These are phyloP conservation scores for Mucor velutinosus DNA, from an alignment of 371 early-diverging fungal genomes.

Conservation along the genomic window DNA sequence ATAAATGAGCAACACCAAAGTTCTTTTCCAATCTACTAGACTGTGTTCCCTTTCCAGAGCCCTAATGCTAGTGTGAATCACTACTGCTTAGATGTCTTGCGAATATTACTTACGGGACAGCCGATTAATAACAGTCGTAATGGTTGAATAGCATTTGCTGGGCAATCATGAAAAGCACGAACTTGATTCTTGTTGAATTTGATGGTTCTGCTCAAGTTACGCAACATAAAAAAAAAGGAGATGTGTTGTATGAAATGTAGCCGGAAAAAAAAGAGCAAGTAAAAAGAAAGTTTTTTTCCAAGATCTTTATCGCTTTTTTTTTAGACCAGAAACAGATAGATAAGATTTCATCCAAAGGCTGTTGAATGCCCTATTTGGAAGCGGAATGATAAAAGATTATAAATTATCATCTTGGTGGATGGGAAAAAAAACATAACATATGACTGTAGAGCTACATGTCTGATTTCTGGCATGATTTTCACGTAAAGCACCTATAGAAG, in stretches of 20 bases:
- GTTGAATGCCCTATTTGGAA: background rate
- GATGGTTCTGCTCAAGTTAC: slow-evolving; percentile 1
- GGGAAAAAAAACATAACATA: background rate
- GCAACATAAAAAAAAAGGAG: background rate
- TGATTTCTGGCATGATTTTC: background rate
- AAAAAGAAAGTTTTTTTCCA: slow-evolving; percentile 1
- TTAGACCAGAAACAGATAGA: background rate
- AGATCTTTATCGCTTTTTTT: background rate
- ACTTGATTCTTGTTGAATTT: background rate
- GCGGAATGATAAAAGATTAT: slow-evolving; percentile 1
- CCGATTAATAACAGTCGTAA: slow-evolving; percentile 61
- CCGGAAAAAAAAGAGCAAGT: background rate
- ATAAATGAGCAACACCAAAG: slow-evolving; percentile 69
- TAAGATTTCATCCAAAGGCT: background rate
- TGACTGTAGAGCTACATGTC: background rate
- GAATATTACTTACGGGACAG: slow-evolving; percentile 53
- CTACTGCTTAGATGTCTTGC: background rate
- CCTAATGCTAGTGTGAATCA: slow-evolving; percentile 41
- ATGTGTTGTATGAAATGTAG: background rate
- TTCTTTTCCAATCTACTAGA: slow-evolving; percentile 70
- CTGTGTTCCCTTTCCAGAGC: slow-evolving; percentile 90
- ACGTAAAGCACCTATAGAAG: background rate
- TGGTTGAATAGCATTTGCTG: slow-evolving; percentile 46
- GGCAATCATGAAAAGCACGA: slow-evolving; percentile 44
- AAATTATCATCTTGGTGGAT: background rate